Conservation (phyloP, 2,329 filamentous ascomycete species). For the Fusarium kyushuense region DNA sequence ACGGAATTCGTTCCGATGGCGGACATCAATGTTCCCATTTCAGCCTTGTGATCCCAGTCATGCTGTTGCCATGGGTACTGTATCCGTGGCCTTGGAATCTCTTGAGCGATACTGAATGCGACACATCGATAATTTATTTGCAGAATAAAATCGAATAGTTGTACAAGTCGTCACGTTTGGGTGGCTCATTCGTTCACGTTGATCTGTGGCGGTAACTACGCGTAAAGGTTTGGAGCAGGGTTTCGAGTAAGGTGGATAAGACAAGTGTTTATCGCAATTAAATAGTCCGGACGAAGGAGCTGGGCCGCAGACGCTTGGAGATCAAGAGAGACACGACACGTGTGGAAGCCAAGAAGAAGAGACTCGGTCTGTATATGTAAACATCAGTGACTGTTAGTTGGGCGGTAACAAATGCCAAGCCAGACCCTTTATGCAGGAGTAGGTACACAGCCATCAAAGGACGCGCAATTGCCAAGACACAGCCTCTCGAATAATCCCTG, state of each 20-base stretch:
- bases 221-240: background rate
- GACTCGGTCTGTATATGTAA: background rate
- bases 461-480: conserved; percentile 38
- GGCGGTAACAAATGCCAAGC: conserved; percentile 2
- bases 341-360: background rate
- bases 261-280: background rate
- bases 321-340: background rate
- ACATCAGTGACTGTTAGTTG: background rate
- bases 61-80: background rate
- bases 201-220: background rate
- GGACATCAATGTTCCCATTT: too few relatives aligned
- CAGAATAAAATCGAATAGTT: background rate
- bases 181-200: background rate
- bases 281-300: too few relatives aligned
- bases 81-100: background rate
- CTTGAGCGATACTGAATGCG: background rate
- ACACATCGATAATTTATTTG: background rate
- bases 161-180: background rate
- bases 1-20: too few relatives aligned
- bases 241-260: background rate
- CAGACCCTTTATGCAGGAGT: conserved; percentile 29
- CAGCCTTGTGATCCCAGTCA: too few relatives aligned
- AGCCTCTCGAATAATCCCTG: background rate
- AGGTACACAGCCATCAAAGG: conserved; percentile 31
- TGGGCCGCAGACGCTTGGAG: background rate